phyloP scores from a whole-genome alignment of 1,139 yeast species.

The Sugiyamaella pinicola region DNA sequence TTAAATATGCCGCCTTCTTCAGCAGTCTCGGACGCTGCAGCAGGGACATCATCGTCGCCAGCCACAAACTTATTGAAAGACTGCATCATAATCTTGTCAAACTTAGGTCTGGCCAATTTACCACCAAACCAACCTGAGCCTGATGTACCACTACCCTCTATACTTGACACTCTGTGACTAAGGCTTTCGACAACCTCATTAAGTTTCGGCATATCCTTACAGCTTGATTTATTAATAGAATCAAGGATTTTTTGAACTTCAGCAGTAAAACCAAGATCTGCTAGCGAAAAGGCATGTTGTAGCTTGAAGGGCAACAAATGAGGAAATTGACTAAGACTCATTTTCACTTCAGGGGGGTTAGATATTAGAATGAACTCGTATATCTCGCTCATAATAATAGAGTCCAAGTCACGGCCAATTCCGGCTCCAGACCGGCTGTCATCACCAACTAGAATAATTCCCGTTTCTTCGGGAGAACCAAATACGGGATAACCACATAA shows the following conservation, averaged over 20 bases:
- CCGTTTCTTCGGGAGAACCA: conserved; percentile 33
- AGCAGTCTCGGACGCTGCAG: conserved; percentile 39
- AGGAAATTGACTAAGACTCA: conserved; percentile 44
- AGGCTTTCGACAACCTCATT: conserved; percentile 39
- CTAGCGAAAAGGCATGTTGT: conserved; percentile 62
- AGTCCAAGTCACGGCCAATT: conserved; percentile 44
- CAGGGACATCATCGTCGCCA: conserved; percentile 61
- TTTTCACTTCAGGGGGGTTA: conserved; percentile 34
- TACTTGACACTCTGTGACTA: conserved; percentile 30
- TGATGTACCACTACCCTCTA: conserved; percentile 40
- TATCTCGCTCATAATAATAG: conserved; percentile 63
- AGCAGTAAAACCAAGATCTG: conserved; percentile 59
- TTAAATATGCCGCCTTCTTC: conserved; percentile 66
- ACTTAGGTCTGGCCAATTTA: conserved; percentile 70
- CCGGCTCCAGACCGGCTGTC: conserved; percentile 30
- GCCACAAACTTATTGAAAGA: conserved; percentile 84
- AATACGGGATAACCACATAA: conserved; percentile 36
- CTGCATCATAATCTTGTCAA: conserved; percentile 78
- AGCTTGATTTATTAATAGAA: conserved; percentile 41
- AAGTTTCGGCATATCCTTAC: conserved; percentile 17
- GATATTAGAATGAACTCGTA: conserved; percentile 60
- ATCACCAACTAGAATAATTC: conserved; percentile 37
- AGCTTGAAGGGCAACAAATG: conserved; percentile 61
- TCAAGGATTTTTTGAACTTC: conserved; percentile 69
- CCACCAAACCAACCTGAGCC: conserved; percentile 62